Evolutionary conservation across 495 filamentous ascomycete genomes (phyloP), one percentile per base, ranked within the genome.

Genomic region (Pyronema domesticum): DNA sequence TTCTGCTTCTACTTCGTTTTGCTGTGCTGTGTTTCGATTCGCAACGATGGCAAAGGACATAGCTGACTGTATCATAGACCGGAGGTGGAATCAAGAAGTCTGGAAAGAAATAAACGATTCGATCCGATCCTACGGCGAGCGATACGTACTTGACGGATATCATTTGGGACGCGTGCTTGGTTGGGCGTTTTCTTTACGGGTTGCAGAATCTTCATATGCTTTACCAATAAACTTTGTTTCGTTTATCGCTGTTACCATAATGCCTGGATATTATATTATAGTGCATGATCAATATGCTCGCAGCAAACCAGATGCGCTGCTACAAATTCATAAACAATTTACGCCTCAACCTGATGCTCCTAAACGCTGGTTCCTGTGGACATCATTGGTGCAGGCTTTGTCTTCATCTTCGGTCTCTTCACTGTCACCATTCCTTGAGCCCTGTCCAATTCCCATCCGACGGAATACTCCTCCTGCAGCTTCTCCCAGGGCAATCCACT

Each of bases 381-480:
- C 23, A 51, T 54, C 6, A 37, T 30, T 36, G 50, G 40, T 33
- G 49, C 18, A n/a, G 50, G 51, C n/a, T 30, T 57, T 65, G 61
- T 60, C 55, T 70, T 76, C 17, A 67, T 68, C 57, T 79, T 79
- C 42, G 69, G 67, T 63, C 72, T 79, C 58, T 79, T 74, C 60
- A 95, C 85, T 30, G 84, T 76, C 42, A 94, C 76, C 56, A 71
- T 81, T 8, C 76, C 74, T 1, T 40, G 50, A 23, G 50, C 53
- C 15, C 72, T 78, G 40, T 81, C 77, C 60, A 81, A 67, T 65
- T 86, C 75, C 91, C 91, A 98, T 2, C 83, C 82, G 2, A 95
- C 78, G 6, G 80, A 77, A 65, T 82, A 75, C 58, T 72, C 67
- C 13, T 73, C 73, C 56, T 60, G 72, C 60, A 96, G 66, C 55